Evolutionary conservation across 106 monocot species (phyloP).

Genomic region (Dioscorea alata): DNA sequence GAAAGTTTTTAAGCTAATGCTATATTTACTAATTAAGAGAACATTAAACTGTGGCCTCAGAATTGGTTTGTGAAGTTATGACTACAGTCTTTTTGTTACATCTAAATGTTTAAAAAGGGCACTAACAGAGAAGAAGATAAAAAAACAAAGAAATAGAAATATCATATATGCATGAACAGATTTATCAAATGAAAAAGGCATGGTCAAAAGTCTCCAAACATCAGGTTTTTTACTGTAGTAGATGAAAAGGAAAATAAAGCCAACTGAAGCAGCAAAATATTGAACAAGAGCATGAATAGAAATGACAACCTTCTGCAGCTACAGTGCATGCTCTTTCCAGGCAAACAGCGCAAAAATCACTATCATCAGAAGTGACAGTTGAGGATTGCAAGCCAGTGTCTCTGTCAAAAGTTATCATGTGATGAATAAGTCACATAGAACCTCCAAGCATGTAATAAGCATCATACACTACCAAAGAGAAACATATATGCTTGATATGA

Average conservation of each 20-base stretch:
- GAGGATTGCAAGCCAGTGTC: conserved; percentile 61
- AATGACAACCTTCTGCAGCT: conserved; percentile 73
- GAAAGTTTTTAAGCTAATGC: no score
- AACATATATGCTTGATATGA: no score
- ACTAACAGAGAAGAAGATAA: neutral
- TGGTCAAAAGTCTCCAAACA: neutral
- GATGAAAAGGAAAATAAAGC: neutral
- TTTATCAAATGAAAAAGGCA: no score
- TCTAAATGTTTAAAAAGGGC: no score
- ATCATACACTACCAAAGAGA: no score
- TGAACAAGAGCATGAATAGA: neutral
- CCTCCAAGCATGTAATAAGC: no score
- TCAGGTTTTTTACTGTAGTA: neutral
- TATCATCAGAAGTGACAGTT: conserved; percentile 41
- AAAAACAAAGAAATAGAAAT: no score
- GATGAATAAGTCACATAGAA: neutral
- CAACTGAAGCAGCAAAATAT: neutral
- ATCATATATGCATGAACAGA: no score
- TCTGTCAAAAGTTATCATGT: conserved; percentile 34
- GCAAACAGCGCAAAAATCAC: conserved; percentile 77
- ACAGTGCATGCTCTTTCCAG: conserved; percentile 83
- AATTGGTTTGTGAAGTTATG: no score
- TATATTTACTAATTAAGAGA: no score
- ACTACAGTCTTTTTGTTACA: no score
- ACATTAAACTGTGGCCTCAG: no score